Conservation (phyloP, 2,329 filamentous ascomycete genomes). For the Fusarium sp. region DNA sequence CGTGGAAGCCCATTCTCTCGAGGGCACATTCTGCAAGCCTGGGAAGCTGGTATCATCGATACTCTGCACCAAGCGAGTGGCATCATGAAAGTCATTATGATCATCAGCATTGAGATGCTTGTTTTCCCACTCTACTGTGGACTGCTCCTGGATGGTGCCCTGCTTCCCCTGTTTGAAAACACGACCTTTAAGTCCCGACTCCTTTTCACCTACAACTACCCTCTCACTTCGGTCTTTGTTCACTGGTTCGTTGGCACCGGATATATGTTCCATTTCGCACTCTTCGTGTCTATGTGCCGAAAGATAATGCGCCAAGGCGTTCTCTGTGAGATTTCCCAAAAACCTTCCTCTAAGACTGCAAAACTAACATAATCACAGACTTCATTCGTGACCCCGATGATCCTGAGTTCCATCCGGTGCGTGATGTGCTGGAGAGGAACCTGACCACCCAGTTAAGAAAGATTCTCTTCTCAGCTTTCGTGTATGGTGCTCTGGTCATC, state of each 20-base stretch:
- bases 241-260: constrained; percentile 99
- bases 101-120: constrained; percentile 99
- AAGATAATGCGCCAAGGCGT: constrained; percentile 97
- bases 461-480: constrained; percentile 94
- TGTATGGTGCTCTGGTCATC: constrained; percentile 93
- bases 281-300: constrained; percentile 98
- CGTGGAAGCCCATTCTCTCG: constrained; percentile 76
- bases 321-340: constrained; percentile 73
- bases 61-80: constrained; percentile 92
- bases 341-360: neutral
- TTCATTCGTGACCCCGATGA: constrained; percentile 99
- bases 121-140: constrained; percentile 97
- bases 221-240: constrained; percentile 92
- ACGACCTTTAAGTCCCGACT: constrained; percentile 82
- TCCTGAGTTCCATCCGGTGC: constrained; percentile 96
- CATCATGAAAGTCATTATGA: constrained; percentile 96
- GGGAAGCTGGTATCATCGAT: constrained; percentile 84
- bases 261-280: constrained; percentile 99
- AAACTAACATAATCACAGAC: constrained; percentile 62
- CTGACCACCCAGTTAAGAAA: constrained; percentile 94
- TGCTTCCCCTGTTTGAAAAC: constrained; percentile 88
- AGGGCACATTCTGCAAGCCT: constrained; percentile 66
- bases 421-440: constrained; percentile 93
- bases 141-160: constrained; percentile 85
- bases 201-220: constrained; percentile 80